Percentiles rank a stretch among this genome's conserved stretches.
These are phyloP conservation scores for Tetrapisispora phaffii DNA, from an alignment of 805 yeast genomes.

Conservation along the genomic window DNA sequence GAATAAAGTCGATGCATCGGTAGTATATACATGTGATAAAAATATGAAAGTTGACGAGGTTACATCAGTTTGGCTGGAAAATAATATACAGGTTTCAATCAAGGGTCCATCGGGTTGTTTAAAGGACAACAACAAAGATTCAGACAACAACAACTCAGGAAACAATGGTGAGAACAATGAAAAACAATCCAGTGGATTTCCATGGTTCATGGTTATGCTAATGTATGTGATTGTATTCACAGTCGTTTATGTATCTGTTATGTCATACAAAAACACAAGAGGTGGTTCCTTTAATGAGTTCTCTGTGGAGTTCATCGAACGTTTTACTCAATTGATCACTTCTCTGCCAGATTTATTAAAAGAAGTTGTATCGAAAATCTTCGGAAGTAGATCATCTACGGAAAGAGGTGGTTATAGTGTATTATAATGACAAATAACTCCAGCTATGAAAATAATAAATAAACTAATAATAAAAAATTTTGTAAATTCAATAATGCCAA, in stretches of 20 bases:
- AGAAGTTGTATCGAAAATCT: slow-evolving; percentile 59
- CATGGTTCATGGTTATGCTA: slow-evolving; percentile 68
- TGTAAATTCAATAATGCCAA: background rate
- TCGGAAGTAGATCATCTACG: slow-evolving; percentile 42
- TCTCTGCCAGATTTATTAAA: slow-evolving; percentile 55
- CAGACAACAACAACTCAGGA: slow-evolving; percentile 17
- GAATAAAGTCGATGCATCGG: slow-evolving; percentile 35
- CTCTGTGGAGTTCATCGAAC: slow-evolving; percentile 66
- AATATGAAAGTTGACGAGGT: slow-evolving; percentile 28
- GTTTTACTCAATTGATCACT: slow-evolving; percentile 44
- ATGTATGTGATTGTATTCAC: slow-evolving; percentile 62
- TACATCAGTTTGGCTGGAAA: slow-evolving; percentile 19
- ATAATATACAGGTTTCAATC: slow-evolving; percentile 22
- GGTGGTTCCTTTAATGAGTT: slow-evolving; percentile 59
- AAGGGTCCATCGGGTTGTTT: slow-evolving; percentile 39
- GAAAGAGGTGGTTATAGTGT: slow-evolving; percentile 88
- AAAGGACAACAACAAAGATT: slow-evolving; percentile 22
- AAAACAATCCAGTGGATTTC: slow-evolving; percentile 24
- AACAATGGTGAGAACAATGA: slow-evolving; percentile 19
- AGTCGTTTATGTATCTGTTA: slow-evolving; percentile 55
- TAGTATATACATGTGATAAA: slow-evolving; percentile 41
- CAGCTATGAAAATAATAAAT: background rate
- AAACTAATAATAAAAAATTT: background rate
- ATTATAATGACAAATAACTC: slow-evolving; percentile 37
- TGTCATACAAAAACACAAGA: slow-evolving; percentile 63